phyloP scores from a whole-genome alignment of 345 rosid genomes.

The Sapria himalayana region DNA sequence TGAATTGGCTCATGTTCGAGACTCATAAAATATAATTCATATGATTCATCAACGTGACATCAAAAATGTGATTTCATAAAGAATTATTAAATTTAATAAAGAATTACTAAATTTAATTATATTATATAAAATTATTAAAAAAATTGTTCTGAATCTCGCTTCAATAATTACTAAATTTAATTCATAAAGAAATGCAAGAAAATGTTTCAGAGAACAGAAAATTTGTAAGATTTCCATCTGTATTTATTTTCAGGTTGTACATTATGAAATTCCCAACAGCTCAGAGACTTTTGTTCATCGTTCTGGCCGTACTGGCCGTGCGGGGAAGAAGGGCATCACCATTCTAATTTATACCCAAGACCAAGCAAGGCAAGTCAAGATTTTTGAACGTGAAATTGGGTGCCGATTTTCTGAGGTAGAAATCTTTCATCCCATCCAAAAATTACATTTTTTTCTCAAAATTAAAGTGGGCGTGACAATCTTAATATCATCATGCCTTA shows the following conservation, averaged over 20 bases:
- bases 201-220: too few species aligned
- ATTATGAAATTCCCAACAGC: constrained; percentile 75
- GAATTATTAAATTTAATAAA: too few species aligned
- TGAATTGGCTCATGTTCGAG: too few species aligned
- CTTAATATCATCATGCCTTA: not conserved
- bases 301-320: constrained; percentile 98
- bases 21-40: too few species aligned
- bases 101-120: too few species aligned
- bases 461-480: too few species aligned
- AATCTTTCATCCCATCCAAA: not conserved
- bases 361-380: constrained; percentile 40
- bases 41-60: too few species aligned
- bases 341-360: constrained; percentile 58
- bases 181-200: too few species aligned
- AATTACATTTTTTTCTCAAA: not conserved
- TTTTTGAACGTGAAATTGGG: constrained; percentile 84
- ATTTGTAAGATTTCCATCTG: not conserved
- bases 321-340: constrained; percentile 91
- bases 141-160: too few species aligned
- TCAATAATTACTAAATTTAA: too few species aligned
- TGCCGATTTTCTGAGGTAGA: constrained; percentile 60
- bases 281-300: constrained; percentile 95
- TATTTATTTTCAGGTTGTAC: constrained; percentile 60
- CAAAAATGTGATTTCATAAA: too few species aligned
- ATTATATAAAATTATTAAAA: too few species aligned